These are phyloP conservation scores for Malus asiatica DNA, from an alignment of 306 rosid genomes.

Conservation along the genomic window DNA sequence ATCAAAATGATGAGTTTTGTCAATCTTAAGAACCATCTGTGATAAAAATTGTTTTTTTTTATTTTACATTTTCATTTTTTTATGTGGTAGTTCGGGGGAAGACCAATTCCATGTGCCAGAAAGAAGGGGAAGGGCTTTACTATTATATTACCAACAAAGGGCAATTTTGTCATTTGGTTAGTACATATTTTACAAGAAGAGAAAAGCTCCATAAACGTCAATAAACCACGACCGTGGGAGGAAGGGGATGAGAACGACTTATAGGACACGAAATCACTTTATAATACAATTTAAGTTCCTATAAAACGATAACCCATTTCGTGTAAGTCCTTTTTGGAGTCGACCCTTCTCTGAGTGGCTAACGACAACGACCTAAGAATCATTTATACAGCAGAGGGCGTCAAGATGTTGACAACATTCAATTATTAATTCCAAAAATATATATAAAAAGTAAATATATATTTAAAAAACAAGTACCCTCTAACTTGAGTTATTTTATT, in stretches of 20 bases:
- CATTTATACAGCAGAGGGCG: not conserved
- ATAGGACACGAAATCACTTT: too few species aligned
- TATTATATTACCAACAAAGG: not conserved
- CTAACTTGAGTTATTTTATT: not conserved
- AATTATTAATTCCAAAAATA: not conserved
- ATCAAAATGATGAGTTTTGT: too few species aligned
- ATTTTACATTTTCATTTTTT: too few species aligned
- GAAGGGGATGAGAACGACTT: too few species aligned
- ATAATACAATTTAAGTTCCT: too few species aligned
- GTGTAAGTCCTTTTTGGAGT: too few species aligned
- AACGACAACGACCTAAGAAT: not conserved
- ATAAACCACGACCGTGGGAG: not conserved
- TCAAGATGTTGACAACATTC: not conserved
- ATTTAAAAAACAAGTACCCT: not conserved
- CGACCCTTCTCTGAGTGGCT: not conserved
- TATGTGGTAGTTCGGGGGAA: not conserved
- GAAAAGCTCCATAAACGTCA: not conserved
- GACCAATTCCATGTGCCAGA: not conserved
- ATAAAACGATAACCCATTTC: too few species aligned
- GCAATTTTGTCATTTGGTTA: not conserved
- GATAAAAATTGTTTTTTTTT: too few species aligned
- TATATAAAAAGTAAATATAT: not conserved
- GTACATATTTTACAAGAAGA: not conserved
- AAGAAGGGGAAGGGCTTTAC: not conserved
- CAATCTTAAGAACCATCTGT: too few species aligned